Base-by-base conservation (phyloP, 1,139 yeast genomes). In the Kodamaea sp. region DNA sequence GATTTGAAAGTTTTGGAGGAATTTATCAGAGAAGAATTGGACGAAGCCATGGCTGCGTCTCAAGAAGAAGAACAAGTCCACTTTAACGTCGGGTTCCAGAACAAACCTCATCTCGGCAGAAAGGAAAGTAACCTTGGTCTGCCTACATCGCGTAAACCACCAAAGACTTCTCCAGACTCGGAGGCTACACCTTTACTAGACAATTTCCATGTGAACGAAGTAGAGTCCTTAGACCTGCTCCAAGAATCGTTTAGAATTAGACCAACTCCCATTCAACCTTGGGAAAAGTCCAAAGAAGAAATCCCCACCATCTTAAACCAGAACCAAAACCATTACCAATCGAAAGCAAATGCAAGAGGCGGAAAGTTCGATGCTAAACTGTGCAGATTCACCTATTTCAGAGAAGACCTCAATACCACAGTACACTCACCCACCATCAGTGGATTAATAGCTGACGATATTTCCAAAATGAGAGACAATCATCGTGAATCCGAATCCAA, bases 341-440 rank as follows among this genome's bases (percentile, higher is more conserved):
- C 26, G 14, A 22, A 43, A 34, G 20, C 22, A 29, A 35, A 46
- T 25, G 22, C 37, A 18, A 43, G 44, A 27, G 28, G 28, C 37
- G 70, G 71, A 46, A 67, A 46, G 22, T 28, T 42, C 9, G 61
- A 55, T 28, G 55, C 58, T 2, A 58, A 54, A 13, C 38, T 55
- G n/a, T 66, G 66, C 39, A 48, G 98, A 42, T 92, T 86, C 63
- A 88, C 97, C 0, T 92, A 90, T 54, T 92, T 92, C 59, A 71
- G 97, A 45, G 96, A 90, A 47, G 96, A 89, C 51, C 63, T 92
- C 47, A 86, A 83, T 13, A 79, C 88, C 11, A 92, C 98, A 0
- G 79, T 92, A 11, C 97, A 92, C 58, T 80, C 97, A 0, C 92
- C 96, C 1, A 82, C 85, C 4, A 80, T 92, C 22, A 82, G 95